Percentiles rank a stretch among this genome's conserved stretches.
These are phyloP conservation scores for Lachancea mirantina DNA, from an alignment of 805 yeast species.

Conservation along the genomic window DNA sequence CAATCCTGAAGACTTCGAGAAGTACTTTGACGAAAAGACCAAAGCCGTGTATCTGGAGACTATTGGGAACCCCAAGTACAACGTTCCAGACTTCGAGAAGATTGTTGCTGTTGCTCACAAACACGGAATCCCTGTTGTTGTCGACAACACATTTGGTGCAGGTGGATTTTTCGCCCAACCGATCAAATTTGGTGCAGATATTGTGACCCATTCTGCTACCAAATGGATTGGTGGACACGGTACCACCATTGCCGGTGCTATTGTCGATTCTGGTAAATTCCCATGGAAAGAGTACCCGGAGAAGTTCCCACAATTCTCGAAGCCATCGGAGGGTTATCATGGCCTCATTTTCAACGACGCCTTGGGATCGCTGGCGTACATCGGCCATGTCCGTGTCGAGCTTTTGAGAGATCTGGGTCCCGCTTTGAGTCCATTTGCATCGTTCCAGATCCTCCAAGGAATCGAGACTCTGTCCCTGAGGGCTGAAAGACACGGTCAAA, in stretches of 20 bases:
- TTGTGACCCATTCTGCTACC: slow-evolving; percentile 89
- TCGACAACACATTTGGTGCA: slow-evolving; percentile 95
- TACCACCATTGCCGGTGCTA: slow-evolving; percentile 85
- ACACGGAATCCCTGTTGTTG: slow-evolving; percentile 83
- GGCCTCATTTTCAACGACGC: slow-evolving; percentile 79
- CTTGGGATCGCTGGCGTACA: slow-evolving; percentile 72
- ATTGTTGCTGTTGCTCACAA: slow-evolving; percentile 73
- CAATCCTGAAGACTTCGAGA: slow-evolving; percentile 59
- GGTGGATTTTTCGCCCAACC: slow-evolving; percentile 88
- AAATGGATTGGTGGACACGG: slow-evolving; percentile 99
- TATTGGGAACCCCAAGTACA: slow-evolving; percentile 88
- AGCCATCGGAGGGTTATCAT: slow-evolving; percentile 92
- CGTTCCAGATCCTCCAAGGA: slow-evolving; percentile 85
- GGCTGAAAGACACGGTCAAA: slow-evolving; percentile 84
- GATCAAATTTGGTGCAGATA: slow-evolving; percentile 83
- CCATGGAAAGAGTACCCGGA: slow-evolving; percentile 83
- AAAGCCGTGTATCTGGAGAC: slow-evolving; percentile 86
- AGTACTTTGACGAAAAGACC: slow-evolving; percentile 72
- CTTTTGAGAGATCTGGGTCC: slow-evolving; percentile 91
- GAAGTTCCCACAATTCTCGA: slow-evolving; percentile 83
- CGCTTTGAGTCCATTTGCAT: slow-evolving; percentile 75
- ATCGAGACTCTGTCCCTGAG: slow-evolving; percentile 89
- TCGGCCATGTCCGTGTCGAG: slow-evolving; percentile 75
- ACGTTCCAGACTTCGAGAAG: slow-evolving; percentile 83
- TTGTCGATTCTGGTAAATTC: slow-evolving; percentile 87